A percentile compares a stretch with the other conserved stretches of the same genome.
Evolutionary conservation across 2,329 filamentous ascomycete genomes (phyloP).

Genomic region (Fusarium nelsonii): DNA sequence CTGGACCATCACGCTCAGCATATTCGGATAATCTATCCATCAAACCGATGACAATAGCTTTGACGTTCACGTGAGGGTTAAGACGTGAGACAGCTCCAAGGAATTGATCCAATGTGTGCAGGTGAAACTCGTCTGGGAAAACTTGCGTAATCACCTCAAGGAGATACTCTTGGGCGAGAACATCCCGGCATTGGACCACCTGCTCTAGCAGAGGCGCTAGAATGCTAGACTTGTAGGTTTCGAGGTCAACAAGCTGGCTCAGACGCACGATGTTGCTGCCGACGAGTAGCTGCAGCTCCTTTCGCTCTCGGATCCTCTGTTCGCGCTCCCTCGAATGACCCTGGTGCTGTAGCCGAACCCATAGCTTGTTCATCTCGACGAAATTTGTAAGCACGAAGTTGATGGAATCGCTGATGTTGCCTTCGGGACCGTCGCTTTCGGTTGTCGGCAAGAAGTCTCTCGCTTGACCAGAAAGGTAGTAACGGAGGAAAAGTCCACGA

Average conservation of each 20-base stretch:
- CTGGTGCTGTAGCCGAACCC: slow-evolving; percentile 97
- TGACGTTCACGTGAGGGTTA: slow-evolving; percentile 97
- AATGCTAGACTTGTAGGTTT: slow-evolving; percentile 92
- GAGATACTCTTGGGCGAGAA: slow-evolving; percentile 96
- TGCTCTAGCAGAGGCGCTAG: slow-evolving; percentile 91
- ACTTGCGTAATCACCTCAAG: slow-evolving; percentile 99
- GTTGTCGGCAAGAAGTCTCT: slow-evolving; percentile 87
- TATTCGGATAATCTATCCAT: slow-evolving; percentile 98
- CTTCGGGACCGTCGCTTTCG: slow-evolving; percentile 89
- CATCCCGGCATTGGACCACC: slow-evolving; percentile 97
- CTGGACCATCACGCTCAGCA: slow-evolving; percentile 86
- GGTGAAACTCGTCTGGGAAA: slow-evolving; percentile 97
- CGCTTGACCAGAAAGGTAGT: slow-evolving; percentile 95
- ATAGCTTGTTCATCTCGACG: slow-evolving; percentile 99
- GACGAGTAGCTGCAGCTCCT: slow-evolving; percentile 94
- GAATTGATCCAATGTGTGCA: slow-evolving; percentile 96
- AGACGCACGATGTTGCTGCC: slow-evolving; percentile 96
- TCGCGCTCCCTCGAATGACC: slow-evolving; percentile 96
- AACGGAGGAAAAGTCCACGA: slow-evolving; percentile 92
- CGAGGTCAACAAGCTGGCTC: slow-evolving; percentile 94
- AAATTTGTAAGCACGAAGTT: slow-evolving; percentile 99
- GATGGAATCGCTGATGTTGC: slow-evolving; percentile 96
- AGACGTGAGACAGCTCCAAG: slow-evolving; percentile 91
- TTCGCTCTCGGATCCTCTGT: slow-evolving; percentile 90
- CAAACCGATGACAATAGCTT: slow-evolving; percentile 95